phyloP scores from a whole-genome alignment of 768 basidiomycete genomes.

The Phlegmacium glaucopus region DNA sequence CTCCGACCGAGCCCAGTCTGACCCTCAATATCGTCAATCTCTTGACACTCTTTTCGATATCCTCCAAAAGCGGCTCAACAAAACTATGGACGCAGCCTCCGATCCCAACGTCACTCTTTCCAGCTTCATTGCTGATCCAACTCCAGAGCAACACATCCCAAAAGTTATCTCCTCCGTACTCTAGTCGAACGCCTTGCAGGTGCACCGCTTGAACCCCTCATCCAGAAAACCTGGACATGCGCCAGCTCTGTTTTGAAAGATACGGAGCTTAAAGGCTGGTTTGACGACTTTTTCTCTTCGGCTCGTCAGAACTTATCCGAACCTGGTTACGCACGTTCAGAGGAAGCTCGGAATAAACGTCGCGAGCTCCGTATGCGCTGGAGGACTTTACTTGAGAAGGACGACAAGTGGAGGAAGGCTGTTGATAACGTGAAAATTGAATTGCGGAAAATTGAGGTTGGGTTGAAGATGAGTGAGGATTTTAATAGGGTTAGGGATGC shows the following conservation, averaged over 20 bases:
- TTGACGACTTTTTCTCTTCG: constrained; percentile 49
- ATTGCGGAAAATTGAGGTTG: constrained; percentile 39
- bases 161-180: constrained; percentile 50
- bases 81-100: constrained; percentile 46
- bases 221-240: constrained; percentile 37
- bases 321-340: constrained; percentile 49
- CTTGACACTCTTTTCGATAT: constrained; percentile 56
- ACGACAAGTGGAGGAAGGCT: constrained; percentile 52
- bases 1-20: constrained; percentile 59
- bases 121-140: constrained; percentile 58
- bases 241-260: constrained; percentile 51
- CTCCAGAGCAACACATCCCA: constrained; percentile 58
- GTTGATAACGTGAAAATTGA: constrained; percentile 45
- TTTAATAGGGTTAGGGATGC: constrained; percentile 43
- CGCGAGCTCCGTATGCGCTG: constrained; percentile 48
- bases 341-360: constrained; percentile 40
- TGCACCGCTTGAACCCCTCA: constrained; percentile 48
- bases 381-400: constrained; percentile 42
- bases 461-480: constrained; percentile 47
- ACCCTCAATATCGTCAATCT: constrained; percentile 54
- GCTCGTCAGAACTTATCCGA: constrained; percentile 45
- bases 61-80: constrained; percentile 54
- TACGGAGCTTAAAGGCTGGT: constrained; percentile 48
- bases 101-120: constrained; percentile 46
- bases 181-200: constrained; percentile 51